These are phyloP conservation scores for Liriodendron chinense DNA, from an alignment of 164 flowering plant species.

Conservation along the genomic window DNA sequence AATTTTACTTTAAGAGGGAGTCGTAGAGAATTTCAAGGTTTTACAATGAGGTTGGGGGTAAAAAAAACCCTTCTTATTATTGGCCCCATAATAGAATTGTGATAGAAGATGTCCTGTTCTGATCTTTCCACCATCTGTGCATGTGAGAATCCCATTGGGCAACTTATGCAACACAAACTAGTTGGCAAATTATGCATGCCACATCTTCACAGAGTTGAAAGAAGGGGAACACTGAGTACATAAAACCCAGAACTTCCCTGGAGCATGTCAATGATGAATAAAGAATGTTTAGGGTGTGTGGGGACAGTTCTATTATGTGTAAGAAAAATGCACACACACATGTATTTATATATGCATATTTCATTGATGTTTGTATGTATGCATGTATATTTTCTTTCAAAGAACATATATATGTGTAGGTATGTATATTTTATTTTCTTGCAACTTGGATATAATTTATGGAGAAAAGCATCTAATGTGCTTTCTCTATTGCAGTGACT, in stretches of 20 bases:
- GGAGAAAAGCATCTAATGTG: not conserved
- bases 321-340: not conserved
- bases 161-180: too few relatives aligned
- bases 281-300: not conserved
- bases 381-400: not conserved
- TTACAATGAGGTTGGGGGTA: too few relatives aligned
- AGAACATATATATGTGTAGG: not conserved
- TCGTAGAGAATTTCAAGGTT: too few relatives aligned
- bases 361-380: not conserved
- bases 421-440: not conserved
- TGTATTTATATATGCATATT: too few relatives aligned
- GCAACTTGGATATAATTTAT: not conserved
- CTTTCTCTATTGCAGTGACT: slow-evolving; percentile 53
- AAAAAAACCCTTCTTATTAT: too few relatives aligned
- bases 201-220: not conserved
- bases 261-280: not conserved
- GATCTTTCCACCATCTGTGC: too few relatives aligned
- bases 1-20: too few relatives aligned
- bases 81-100: too few relatives aligned
- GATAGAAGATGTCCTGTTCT: too few relatives aligned
- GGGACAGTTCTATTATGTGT: not conserved
- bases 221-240: not conserved
- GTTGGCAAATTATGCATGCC: too few relatives aligned
- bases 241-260: not conserved
- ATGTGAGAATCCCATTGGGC: too few relatives aligned